A percentile compares a stretch with the other conserved stretches of the same genome.
phyloP scores from a whole-genome alignment of 495 filamentous ascomycete genomes.

The Sporormia fimetaria region DNA sequence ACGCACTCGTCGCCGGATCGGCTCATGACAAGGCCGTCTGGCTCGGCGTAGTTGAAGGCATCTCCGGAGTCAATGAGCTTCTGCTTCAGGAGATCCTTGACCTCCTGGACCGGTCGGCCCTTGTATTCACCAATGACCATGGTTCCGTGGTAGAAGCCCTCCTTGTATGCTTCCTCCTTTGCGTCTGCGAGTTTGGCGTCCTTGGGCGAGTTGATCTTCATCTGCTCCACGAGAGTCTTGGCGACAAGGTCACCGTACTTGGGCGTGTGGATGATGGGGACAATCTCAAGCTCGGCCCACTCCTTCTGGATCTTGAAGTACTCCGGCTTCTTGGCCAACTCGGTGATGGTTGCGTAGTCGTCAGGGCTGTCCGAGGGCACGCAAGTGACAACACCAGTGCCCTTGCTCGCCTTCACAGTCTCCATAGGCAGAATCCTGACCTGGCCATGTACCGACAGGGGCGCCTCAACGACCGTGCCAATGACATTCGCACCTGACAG shows the following conservation, averaged over 20 bases:
- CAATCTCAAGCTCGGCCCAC: slow-evolving; percentile 79
- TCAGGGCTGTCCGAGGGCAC: slow-evolving; percentile 93
- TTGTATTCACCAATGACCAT: slow-evolving; percentile 85
- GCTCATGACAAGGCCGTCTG: slow-evolving; percentile 75
- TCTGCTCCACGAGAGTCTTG: slow-evolving; percentile 66
- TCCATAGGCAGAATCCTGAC: slow-evolving; percentile 91
- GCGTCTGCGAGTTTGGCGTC: slow-evolving; percentile 80
- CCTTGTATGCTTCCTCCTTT: slow-evolving; percentile 92
- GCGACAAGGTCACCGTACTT: slow-evolving; percentile 76
- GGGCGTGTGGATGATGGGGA: slow-evolving; percentile 80
- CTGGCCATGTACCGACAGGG: slow-evolving; percentile 74
- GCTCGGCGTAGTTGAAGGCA: slow-evolving; percentile 88
- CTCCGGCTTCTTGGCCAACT: slow-evolving; percentile 86
- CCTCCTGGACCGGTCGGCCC: slow-evolving; percentile 71
- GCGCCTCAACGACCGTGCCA: slow-evolving; percentile 74
- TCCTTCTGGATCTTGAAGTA: slow-evolving; percentile 93
- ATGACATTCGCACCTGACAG: slow-evolving; percentile 63
- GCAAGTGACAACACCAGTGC: slow-evolving; percentile 88
- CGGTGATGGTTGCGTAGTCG: slow-evolving; percentile 80
- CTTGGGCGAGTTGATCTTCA: slow-evolving; percentile 94
- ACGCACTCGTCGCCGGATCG: slow-evolving; percentile 83
- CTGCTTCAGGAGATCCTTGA: slow-evolving; percentile 75
- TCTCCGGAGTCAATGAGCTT: slow-evolving; percentile 66
- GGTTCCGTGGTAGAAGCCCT: slow-evolving; percentile 92
- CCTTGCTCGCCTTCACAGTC: slow-evolving; percentile 75